Base-by-base conservation (phyloP, 768 basidiomycete species). In the Suillus occidentalis region DNA sequence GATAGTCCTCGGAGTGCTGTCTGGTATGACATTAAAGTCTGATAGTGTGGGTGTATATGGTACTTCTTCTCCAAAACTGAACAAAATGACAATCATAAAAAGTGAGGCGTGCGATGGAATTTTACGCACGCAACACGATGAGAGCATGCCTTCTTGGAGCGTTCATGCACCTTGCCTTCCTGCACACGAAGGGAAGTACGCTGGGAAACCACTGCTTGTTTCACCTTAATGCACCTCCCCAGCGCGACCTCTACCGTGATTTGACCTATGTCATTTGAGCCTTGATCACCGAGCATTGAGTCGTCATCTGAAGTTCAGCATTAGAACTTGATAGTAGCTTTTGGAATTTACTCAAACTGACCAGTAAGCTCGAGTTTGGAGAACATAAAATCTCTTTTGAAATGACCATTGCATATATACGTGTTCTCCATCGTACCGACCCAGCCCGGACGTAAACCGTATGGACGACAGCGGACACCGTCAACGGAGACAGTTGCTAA, bases 221-320 rank as follows among this genome's bases (percentile, higher is more conserved):
- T 2, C 0, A 12, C 13, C 49, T 25, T 1, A n/a, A 34, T 12
- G 5, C 25, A 4, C 3, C 14, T 3, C 18, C 72, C 72, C 39
- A 37, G 50, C 3, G 0, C 0, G 4, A 70, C 40, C 22, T 2
- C 25, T 28, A 69, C 14, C 16, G 28, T 8, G 18, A 72, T 73
- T 40, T 69, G 61, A 14, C 69, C 72, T 0, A 73, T 49, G 37
- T 53, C 34, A 20, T 60, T 64, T 9, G 66, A 47, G 6, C 50
- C 34, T 22, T 36, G n/a, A 37, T 65, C 53, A 6, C 65, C 57
- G 31, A 69, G 45, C 47, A 70, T 60, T 12, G 62, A 64, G 50
- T 71, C 72, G 4, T 72, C 73, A 37, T 74, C 71, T 73, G 43
- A 62, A 50, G 43, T 60, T 16, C 9, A 52, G 55, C 55, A 10